Conservation (phyloP, 2,329 filamentous ascomycete species). For the Pyrenophora graminea region DNA sequence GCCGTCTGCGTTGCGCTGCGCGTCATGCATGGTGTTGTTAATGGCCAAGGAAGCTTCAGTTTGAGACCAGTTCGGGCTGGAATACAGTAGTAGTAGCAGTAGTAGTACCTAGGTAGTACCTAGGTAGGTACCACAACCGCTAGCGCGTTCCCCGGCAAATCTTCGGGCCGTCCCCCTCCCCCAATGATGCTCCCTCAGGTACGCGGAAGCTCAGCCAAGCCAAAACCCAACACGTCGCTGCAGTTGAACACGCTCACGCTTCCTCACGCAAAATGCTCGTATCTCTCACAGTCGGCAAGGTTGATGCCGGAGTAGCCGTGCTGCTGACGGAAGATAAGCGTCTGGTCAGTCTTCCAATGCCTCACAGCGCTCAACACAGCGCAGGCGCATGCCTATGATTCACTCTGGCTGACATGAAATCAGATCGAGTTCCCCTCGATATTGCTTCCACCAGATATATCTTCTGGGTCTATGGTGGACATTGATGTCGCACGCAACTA, state of each 20-base stretch:
- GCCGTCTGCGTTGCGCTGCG: too few species aligned
- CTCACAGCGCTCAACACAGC: conserved; percentile 14
- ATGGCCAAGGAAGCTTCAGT: not conserved
- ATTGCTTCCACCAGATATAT: conserved; percentile 91
- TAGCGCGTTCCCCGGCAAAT: conserved; percentile 9
- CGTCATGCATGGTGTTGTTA: not conserved
- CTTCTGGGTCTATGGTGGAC: conserved; percentile 95
- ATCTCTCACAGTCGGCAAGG: conserved; percentile 97
- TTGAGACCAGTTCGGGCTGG: too few species aligned
- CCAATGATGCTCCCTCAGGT: conserved; percentile 7
- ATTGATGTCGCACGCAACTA: conserved; percentile 92
- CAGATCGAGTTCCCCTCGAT: conserved; percentile 99
- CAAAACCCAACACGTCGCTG: conserved; percentile 5
- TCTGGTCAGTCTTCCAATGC: conserved; percentile 65
- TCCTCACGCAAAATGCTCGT: conserved; percentile 73
- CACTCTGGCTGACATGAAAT: conserved; percentile 28
- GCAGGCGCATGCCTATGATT: conserved; percentile 26
- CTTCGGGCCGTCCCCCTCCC: conserved; percentile 9
- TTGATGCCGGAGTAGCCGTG: conserved; percentile 97
- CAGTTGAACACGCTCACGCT: conserved; percentile 1
- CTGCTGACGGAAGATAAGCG: conserved; percentile 96
- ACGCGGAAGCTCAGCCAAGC: conserved; percentile 8
- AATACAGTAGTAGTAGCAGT: too few species aligned
- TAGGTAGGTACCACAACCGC: not conserved
- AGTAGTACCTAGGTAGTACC: too few species aligned